A percentile compares a stretch with the other conserved stretches of the same genome.
These are phyloP conservation scores for Xylariaceae sp. DNA, from an alignment of 2,329 filamentous ascomycete species.

Conservation along the genomic window DNA sequence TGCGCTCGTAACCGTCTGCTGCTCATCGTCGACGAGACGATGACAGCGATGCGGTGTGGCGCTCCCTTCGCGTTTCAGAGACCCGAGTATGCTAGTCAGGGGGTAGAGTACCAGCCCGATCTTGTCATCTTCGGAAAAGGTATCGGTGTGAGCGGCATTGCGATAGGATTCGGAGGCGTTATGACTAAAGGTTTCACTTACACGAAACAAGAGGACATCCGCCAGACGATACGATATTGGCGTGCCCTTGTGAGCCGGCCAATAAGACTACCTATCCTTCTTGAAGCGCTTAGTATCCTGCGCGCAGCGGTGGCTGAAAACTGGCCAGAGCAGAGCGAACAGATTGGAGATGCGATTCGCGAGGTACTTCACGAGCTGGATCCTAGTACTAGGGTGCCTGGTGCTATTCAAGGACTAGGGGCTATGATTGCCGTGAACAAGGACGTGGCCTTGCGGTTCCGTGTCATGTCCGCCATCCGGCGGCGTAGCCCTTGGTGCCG, in stretches of 20 bases:
- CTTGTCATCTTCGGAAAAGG: constrained; percentile 38
- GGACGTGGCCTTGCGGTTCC: constrained; percentile 21
- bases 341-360: constrained; percentile 28
- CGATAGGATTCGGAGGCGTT: constrained; percentile 29
- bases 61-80: constrained; percentile 40
- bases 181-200: constrained; percentile 27
- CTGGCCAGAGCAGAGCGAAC: constrained; percentile 25
- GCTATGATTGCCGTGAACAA: constrained; percentile 27
- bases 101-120: constrained; percentile 30
- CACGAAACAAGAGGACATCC: constrained; percentile 24
- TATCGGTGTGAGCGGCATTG: constrained; percentile 30
- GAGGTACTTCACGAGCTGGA: constrained; percentile 24
- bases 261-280: constrained; percentile 26
- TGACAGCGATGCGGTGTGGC: constrained; percentile 36
- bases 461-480: constrained; percentile 29
- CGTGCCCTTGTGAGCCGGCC: constrained; percentile 30
- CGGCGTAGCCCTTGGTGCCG: constrained; percentile 28
- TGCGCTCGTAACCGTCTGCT: constrained; percentile 31
- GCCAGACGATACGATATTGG: constrained; percentile 30
- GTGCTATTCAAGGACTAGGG: constrained; percentile 22
- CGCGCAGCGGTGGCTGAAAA: constrained; percentile 24
- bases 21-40: constrained; percentile 35
- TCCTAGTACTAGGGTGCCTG: constrained; percentile 22
- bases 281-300: constrained; percentile 30
- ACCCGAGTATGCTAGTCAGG: constrained; percentile 29